Base-by-base conservation (phyloP, 2,329 filamentous ascomycete species). In the Colletotrichum lini region DNA sequence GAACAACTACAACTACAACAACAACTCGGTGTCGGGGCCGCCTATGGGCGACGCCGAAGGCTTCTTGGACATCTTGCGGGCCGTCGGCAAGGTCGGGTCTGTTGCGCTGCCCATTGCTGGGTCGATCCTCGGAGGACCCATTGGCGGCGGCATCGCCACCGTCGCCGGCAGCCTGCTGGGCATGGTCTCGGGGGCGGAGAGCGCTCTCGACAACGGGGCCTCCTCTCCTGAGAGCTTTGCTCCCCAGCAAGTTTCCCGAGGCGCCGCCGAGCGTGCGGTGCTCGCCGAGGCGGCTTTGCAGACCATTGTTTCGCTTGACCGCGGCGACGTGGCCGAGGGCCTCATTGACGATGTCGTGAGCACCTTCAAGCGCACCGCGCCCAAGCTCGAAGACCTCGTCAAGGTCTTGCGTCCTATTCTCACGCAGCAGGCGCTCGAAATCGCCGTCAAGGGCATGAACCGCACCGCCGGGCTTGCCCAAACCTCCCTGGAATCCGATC, bases 301-400 rank as follows among this genome's bases (percentile, higher is more conserved):
- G 30, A 42, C 61, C 26, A 23, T 64, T 8, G 38, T 38, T 23
- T 54, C 45, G 61, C 21, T 64, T 16, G 50, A 64, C 16, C 15
- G 44, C 10, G 15, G 13, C 18, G 38, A 50, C 40, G 61, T 18
- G 50, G 42, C 61, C 1, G 50, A 35, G 12, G 61, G 45, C 4
- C 38, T 64, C 4, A n/a, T 44, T n/a, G 21, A 26, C 8, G 23
- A 30, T 30, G 49, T 65, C 44, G 40, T 44, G 40, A 44, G 12
- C 40, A n/a, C 30, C n/a, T 59, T 21, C 15, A 35, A 59, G 53
- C 58, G 40, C 63, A n/a, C 12, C 30, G 16, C 63, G 7, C 44
- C 63, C 30, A 59, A 50, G 42, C 40, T 65, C 30, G 44, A 59
- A 26, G 44, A n/a, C 44, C 40, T 50, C 38, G 63, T 44, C 44